These are phyloP conservation scores for Cadophora sp. DNA, from an alignment of 2,329 filamentous ascomycete genomes.

Conservation along the genomic window DNA sequence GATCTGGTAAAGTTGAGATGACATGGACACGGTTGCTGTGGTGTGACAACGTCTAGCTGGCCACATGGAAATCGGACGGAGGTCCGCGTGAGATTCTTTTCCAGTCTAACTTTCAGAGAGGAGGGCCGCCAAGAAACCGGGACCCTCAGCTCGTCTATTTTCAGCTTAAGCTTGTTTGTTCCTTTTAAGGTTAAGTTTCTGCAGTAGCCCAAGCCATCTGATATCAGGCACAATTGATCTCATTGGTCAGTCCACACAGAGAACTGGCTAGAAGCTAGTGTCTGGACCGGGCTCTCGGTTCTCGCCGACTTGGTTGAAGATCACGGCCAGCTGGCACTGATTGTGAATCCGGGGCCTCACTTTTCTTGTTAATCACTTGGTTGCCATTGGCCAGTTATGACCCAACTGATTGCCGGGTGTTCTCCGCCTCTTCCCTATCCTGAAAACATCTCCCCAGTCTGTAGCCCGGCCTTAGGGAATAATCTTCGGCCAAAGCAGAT, in stretches of 20 bases:
- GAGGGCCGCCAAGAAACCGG: no score
- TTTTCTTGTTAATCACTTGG: neutral
- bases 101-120: no score
- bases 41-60: neutral
- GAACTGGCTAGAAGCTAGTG: neutral
- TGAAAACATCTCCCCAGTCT: no score
- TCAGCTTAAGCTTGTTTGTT: slow-evolving; percentile 7
- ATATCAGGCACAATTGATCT: neutral
- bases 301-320: neutral
- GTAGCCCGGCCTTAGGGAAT: no score
- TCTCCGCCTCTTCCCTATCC: no score
- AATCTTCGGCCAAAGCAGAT: neutral
- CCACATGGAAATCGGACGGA: neutral
- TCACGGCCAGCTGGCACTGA: neutral
- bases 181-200: slow-evolving; percentile 4
- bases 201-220: neutral
- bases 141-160: neutral
- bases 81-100: neutral
- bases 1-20: neutral
- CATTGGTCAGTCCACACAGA: neutral
- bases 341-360: no score
- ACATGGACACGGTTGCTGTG: neutral
- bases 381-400: neutral
- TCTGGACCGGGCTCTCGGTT: neutral
- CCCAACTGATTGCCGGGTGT: no score